Base-by-base conservation (phyloP, 768 basidiomycete species). In the Naganishia friedmannii region DNA sequence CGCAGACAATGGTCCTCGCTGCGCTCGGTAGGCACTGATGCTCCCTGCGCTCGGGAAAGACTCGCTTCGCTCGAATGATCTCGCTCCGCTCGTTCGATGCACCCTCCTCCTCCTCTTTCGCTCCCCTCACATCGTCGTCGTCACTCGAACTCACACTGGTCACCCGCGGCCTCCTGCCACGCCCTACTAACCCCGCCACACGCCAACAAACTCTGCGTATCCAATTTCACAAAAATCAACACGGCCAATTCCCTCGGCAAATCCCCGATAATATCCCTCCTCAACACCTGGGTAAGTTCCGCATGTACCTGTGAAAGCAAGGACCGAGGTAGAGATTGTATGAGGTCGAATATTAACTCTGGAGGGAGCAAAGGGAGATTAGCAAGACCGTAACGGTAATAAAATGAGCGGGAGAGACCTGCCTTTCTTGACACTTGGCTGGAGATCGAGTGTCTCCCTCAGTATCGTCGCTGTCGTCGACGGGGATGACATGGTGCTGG, bases 181-280 rank as follows among this genome's bases (percentile, higher is more conserved):
- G 66, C 53, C 29, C 53, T 65, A 46, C 53, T 72, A 8, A 69
- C 71, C 34, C 37, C 37, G 12, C 53, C 57, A 51, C 67, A 65
- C n/a, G 37, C 53, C 28, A 68, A 46, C 45, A 72, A 29, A 13
- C 37, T 37, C 51, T 29, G 3, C 37, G 58, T 72, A 34, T 72
- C 71, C 15, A 72, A 58, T 13, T 56, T 48, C 17, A 53, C 56
- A 53, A 68, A 72, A 37, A 68, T 69, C 26, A 53, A 34, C n/a
- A 72, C 51, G 10, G 71, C 66, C 51, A 71, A 31, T 31, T 71
- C 70, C 19, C 70, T 31, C 2, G 70, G 70, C 9, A 71, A 34
- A 26, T 56, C 71, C 19, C 70, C 70, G 21, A 71, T 66, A 21
- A 72, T 68, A 48, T 72, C 71, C 32, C 71, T 37, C 46, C 66